Base-by-base conservation (phyloP, 768 basidiomycete genomes). In the Tulasnella sp. region DNA sequence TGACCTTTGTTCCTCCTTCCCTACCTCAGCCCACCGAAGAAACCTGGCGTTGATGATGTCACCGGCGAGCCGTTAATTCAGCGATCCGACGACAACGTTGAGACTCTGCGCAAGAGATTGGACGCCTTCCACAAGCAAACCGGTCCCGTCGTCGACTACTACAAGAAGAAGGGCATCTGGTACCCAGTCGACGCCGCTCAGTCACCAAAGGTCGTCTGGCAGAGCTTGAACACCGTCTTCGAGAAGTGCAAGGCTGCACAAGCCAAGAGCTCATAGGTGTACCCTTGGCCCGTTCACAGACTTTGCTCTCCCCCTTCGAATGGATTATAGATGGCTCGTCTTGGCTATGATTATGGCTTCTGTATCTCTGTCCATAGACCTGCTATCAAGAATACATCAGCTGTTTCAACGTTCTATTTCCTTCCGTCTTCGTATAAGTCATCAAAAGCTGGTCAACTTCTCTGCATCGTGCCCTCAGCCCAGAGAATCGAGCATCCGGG, bases 31-130 rank as follows among this genome's bases (percentile, higher is more conserved):
- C 97, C 97, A 5, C 97, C 97, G 36, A 98, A 98, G 86, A 98
- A 97, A 82, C 77, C 88, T n/a, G 90, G 93, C 85, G 85, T 85
- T 22, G 97, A 99, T 81, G 97, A 99, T 80, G 83, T 91, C 40
- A 92, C 95, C 3, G 97, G 97, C 72, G 96, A 99, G 81, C 92
- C 94, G 41, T 87, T 99, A 76, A 90, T 96, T 77, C 96, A 98
- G 80, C 91, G 97, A 75, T 94, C 95, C 9, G 97, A 99, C 80
- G 97, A 99, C 83, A 99, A 98, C 76, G 92, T 94, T 74, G 94
- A 97, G 80, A 93, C 95, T 14, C 86, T 99, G 69, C 86, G 88
- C 76, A 97, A 95, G 82, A 91, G 97, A 47, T 85, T 99, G 72
- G 76, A 80, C 2, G 87, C 92, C n/a, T 98, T 90, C 85, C 97